These are phyloP conservation scores for Vigna angularis DNA, from an alignment of 306 rosid genomes.

Conservation along the genomic window DNA sequence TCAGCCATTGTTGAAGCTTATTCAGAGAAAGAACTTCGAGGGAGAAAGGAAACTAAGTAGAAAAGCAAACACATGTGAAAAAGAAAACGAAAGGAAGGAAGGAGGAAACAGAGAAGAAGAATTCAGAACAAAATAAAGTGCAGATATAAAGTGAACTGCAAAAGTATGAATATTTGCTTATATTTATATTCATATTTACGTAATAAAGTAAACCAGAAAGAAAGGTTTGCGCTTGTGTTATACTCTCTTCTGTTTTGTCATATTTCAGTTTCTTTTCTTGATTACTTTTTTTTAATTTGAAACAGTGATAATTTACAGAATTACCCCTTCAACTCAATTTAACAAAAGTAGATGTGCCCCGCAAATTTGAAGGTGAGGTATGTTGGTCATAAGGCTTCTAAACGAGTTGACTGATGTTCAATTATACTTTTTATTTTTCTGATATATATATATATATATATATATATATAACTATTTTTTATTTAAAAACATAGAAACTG, in stretches of 20 bases:
- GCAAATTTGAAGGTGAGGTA: neutral
- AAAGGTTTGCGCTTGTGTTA: neutral
- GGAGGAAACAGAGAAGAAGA: constrained; percentile 41
- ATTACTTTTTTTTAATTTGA: neutral
- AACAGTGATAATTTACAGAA: constrained; percentile 24
- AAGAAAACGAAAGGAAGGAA: neutral
- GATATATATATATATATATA: no score
- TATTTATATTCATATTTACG: neutral
- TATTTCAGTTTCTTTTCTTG: neutral
- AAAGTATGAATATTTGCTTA: constrained; percentile 41
- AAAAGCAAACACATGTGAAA: neutral
- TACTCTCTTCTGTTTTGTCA: constrained; percentile 7
- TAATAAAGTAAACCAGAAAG: neutral
- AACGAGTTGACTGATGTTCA: no score
- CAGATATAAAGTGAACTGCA: constrained; percentile 57
- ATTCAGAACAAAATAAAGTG: constrained; percentile 49
- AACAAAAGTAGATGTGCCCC: constrained; percentile 1
- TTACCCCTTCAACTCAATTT: constrained; percentile 2
- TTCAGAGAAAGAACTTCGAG: constrained; percentile 43
- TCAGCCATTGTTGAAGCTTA: constrained; percentile 73
- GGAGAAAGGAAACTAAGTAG: constrained; percentile 36
- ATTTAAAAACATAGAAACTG: no score
- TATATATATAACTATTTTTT: no score
- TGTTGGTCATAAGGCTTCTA: no score
- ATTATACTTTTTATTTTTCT: no score